Evolutionary conservation across 2,329 filamentous ascomycete species (phyloP).

Genomic region (Kalmusia sp.): DNA sequence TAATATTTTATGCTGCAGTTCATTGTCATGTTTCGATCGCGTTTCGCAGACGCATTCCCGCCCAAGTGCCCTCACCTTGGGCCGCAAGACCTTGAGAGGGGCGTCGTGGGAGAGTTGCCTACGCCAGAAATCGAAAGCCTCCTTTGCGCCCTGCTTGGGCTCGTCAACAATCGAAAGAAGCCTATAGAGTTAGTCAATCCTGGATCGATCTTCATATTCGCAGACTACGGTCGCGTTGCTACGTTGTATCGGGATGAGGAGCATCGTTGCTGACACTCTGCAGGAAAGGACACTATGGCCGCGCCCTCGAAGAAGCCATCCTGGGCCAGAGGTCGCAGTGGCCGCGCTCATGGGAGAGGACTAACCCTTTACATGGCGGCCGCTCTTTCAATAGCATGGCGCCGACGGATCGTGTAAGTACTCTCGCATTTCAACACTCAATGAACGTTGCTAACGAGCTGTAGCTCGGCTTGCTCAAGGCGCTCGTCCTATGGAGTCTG

Average conservation of each 20-base stretch:
- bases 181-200: constrained; percentile 85
- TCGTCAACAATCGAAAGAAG: constrained; percentile 96
- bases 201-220: constrained; percentile 12
- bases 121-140: constrained; percentile 87
- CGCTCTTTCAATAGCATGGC: constrained; percentile 83
- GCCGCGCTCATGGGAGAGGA: constrained; percentile 81
- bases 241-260: not conserved
- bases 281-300: constrained; percentile 89
- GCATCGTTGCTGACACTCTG: constrained; percentile 39
- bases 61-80: constrained; percentile 88
- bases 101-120: constrained; percentile 77
- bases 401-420: constrained; percentile 78
- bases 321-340: constrained; percentile 86
- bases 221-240: constrained; percentile 26
- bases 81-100: constrained; percentile 92
- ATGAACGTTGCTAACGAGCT: constrained; percentile 24
- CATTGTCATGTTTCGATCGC: constrained; percentile 96
- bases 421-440: not conserved
- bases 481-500: constrained; percentile 86
- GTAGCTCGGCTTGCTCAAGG: constrained; percentile 82
- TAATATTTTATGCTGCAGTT: constrained; percentile 67
- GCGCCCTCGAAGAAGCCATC: constrained; percentile 93
- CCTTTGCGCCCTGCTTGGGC: constrained; percentile 84
- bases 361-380: constrained; percentile 82
- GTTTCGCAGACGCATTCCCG: constrained; percentile 88